Evolutionary conservation across 768 basidiomycete species (phyloP), one percentile per base, ranked within the genome.

Genomic region (Pleurotus citrinopileatus): DNA sequence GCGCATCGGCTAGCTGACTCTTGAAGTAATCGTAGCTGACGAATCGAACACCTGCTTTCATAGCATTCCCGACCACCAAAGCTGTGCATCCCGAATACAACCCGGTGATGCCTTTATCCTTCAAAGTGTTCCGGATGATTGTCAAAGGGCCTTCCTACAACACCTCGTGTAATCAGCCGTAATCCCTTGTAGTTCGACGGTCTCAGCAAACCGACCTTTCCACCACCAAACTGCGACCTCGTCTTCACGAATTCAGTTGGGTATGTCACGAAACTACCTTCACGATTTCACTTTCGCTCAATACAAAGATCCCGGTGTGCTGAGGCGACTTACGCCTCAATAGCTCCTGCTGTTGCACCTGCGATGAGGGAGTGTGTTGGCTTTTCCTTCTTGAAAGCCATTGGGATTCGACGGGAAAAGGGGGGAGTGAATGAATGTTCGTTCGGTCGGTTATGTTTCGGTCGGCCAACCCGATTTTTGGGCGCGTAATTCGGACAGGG

Each of bases 1-100:
- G 78, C 4, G 83, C 63, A 68, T 98, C 94, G 40, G 89, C 90
- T 42, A 99, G 67, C 62, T 85, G 68, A 25, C 75, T 71, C 73
- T 98, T 98, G 75, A 94, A 95, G 65, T 87, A 79, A 66, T 98
- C 95, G 70, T 99, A 99, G 60, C 86, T 89, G 54, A 97, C 81
- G 68, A 99, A 99, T 38, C 97, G 80, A 32, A 99, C 95, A 3
- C 95, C 97, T 1, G 97, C 97, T 74, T 99, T 99, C 60, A 83
- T 66, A 0, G 95, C 81, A 67, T 98, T 98, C 10, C 96, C 97
- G 12, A 94, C 76, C 4, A 98, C 82, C 13, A 98, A 79, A 0
- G 97, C 96, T 17, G 80, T 82, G 63, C 90, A 93, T 64, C 95
- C 94, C 0, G 94, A 91, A 61, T 99, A 99, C n/a, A 99, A 77